phyloP scores from a whole-genome alignment of 2,329 filamentous ascomycete genomes.

The Sarocladium brachiariae region DNA sequence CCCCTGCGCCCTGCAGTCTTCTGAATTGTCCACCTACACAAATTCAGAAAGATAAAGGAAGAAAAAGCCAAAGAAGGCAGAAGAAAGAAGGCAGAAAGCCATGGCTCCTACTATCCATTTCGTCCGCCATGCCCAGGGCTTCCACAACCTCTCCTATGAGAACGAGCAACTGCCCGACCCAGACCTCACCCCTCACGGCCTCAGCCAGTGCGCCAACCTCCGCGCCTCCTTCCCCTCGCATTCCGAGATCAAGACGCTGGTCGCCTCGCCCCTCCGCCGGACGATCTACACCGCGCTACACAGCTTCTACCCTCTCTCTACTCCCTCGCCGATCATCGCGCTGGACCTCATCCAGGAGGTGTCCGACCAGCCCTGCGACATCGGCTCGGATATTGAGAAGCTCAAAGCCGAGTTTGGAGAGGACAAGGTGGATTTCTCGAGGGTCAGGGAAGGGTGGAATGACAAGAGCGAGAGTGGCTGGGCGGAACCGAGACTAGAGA shows the following conservation, averaged over 20 bases:
- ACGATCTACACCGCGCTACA: slow-evolving; percentile 73
- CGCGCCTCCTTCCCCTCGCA: slow-evolving; percentile 57
- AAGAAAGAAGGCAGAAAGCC: slow-evolving; percentile 3
- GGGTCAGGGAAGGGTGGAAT: slow-evolving; percentile 64
- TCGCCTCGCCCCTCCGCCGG: slow-evolving; percentile 73
- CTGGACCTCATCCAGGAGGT: slow-evolving; percentile 77
- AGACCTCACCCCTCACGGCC: slow-evolving; percentile 66
- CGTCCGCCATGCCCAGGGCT: slow-evolving; percentile 70
- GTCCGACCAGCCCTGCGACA: slow-evolving; percentile 67
- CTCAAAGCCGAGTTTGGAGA: slow-evolving; percentile 56
- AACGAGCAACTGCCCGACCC: slow-evolving; percentile 75
- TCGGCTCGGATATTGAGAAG: slow-evolving; percentile 50
- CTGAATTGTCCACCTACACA: too few species aligned
- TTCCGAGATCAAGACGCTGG: slow-evolving; percentile 58
- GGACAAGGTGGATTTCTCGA: slow-evolving; percentile 51
- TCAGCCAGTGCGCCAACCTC: slow-evolving; percentile 64
- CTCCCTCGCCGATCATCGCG: slow-evolving; percentile 44
- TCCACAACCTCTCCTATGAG: slow-evolving; percentile 67
- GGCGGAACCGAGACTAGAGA: slow-evolving; percentile 40
- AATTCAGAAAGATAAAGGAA: too few species aligned
- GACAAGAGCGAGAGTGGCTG: slow-evolving; percentile 45
- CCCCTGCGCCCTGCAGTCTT: too few species aligned
- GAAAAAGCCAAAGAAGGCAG: too few species aligned
- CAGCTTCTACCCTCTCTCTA: slow-evolving; percentile 49
- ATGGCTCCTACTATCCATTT: slow-evolving; percentile 56